Evolutionary conservation across 345 rosid genomes (phyloP).

Genomic region (Carallia pectinifolia): DNA sequence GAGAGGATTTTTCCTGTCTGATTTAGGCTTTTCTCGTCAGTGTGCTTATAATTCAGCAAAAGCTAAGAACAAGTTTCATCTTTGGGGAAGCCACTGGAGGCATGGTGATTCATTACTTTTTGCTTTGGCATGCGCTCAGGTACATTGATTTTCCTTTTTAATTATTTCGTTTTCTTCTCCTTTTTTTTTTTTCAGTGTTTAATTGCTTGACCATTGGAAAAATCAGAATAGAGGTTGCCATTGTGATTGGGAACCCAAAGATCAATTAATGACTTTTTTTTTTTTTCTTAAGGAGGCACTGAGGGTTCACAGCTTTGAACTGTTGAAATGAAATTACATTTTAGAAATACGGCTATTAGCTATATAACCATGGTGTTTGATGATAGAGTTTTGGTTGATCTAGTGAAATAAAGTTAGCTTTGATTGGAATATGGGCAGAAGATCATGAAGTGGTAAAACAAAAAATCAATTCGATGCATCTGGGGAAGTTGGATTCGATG

Average conservation of each 20-base stretch:
- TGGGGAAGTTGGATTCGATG: background rate
- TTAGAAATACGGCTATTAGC: background rate
- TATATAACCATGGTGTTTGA: no score
- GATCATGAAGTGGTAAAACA: background rate
- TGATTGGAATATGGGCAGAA: background rate
- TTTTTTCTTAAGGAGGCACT: no score
- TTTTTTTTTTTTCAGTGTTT: no score
- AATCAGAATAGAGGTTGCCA: no score
- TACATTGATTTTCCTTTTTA: slow-evolving; percentile 26
- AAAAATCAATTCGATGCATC: background rate
- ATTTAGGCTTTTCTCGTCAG: slow-evolving; percentile 32
- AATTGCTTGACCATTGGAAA: no score
- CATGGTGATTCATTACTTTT: slow-evolving; percentile 97
- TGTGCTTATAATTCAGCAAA: slow-evolving; percentile 94
- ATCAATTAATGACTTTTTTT: no score
- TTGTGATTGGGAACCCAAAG: no score
- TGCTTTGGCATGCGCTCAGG: slow-evolving; percentile 91
- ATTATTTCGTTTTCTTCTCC: no score
- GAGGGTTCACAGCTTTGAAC: background rate
- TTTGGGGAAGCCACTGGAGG: slow-evolving; percentile 98
- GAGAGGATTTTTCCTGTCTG: background rate
- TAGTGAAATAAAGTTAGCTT: no score
- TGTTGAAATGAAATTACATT: background rate
- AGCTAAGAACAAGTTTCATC: slow-evolving; percentile 90
- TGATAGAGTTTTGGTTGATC: no score